Evolutionary conservation across 2,329 filamentous ascomycete genomes (phyloP).

Genomic region (Ophiocordyceps robertsii): DNA sequence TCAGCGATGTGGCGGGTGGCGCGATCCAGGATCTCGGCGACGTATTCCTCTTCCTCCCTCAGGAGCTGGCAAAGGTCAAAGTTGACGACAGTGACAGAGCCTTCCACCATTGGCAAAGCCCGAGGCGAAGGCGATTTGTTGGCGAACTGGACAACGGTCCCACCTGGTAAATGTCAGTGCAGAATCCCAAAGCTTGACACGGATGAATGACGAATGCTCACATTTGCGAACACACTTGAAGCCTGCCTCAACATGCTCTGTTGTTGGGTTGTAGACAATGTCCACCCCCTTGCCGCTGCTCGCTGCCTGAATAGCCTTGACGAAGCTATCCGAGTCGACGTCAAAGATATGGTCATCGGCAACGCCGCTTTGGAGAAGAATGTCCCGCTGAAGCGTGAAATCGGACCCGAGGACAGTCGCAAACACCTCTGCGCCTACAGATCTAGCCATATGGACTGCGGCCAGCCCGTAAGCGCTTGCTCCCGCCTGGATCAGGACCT

Average conservation of each 20-base stretch:
- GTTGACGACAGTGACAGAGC: constrained; percentile 15
- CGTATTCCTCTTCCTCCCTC: constrained; percentile 16
- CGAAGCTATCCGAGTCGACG: constrained; percentile 19
- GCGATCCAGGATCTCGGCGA: constrained; percentile 13
- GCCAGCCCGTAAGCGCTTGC: constrained; percentile 29
- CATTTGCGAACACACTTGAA: constrained; percentile 21
- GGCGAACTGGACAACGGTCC: constrained; percentile 18
- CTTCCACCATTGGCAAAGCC: constrained; percentile 3
- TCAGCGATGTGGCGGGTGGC: constrained; percentile 4
- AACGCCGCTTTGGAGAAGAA: constrained; percentile 22
- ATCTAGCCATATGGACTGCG: constrained; percentile 25
- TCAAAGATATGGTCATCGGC: constrained; percentile 23
- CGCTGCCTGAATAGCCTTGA: constrained; percentile 14
- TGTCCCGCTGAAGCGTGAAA: constrained; percentile 18
- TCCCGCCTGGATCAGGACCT: constrained; percentile 29
- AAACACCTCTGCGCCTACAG: constrained; percentile 25
- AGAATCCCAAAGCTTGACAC: background rate
- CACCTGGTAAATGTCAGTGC: constrained; percentile 10
- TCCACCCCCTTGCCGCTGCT: constrained; percentile 24
- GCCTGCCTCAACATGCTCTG: constrained; percentile 16
- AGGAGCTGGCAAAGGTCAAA: constrained; percentile 20
- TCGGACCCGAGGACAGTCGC: constrained; percentile 21
- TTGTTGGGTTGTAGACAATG: constrained; percentile 31
- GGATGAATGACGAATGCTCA: constrained; percentile 8
- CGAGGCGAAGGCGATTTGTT: constrained; percentile 9